Conservation (phyloP, 331 rosid genomes). For the Pyracantha coccinea region DNA sequence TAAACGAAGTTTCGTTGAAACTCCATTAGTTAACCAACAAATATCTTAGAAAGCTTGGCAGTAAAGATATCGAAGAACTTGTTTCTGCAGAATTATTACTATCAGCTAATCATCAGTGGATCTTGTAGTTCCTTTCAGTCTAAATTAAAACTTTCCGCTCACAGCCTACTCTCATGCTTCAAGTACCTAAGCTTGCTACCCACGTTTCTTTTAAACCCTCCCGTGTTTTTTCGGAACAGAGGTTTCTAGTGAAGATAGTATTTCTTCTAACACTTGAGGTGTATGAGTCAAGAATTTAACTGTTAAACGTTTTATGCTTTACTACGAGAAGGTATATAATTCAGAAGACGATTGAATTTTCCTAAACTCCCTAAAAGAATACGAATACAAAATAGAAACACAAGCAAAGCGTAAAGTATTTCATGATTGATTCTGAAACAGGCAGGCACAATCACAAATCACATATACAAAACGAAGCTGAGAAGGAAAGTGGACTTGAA, state of each 20-base stretch:
- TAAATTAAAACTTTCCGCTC: no score
- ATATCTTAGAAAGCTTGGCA: not conserved
- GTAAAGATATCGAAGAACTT: not conserved
- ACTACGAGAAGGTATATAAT: not conserved
- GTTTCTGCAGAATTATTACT: not conserved
- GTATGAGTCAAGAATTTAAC: not conserved
- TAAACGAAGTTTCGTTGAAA: not conserved
- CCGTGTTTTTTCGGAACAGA: no score
- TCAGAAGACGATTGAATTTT: not conserved
- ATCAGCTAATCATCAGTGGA: no score
- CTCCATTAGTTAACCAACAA: not conserved
- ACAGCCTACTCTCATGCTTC: no score
- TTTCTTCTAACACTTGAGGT: no score
- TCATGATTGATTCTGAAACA: not conserved
- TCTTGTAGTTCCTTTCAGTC: no score
- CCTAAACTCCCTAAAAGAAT: not conserved
- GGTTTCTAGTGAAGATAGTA: no score
- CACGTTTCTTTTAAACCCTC: no score
- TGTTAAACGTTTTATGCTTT: not conserved
- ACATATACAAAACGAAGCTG: not conserved
- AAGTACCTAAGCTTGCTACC: no score
- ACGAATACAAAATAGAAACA: not conserved
- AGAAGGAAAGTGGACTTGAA: not conserved
- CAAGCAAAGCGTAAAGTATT: not conserved
- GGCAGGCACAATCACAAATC: not conserved